phyloP scores from a whole-genome alignment of 352 stramenopile species.

The Globisporangium okanoganense region DNA sequence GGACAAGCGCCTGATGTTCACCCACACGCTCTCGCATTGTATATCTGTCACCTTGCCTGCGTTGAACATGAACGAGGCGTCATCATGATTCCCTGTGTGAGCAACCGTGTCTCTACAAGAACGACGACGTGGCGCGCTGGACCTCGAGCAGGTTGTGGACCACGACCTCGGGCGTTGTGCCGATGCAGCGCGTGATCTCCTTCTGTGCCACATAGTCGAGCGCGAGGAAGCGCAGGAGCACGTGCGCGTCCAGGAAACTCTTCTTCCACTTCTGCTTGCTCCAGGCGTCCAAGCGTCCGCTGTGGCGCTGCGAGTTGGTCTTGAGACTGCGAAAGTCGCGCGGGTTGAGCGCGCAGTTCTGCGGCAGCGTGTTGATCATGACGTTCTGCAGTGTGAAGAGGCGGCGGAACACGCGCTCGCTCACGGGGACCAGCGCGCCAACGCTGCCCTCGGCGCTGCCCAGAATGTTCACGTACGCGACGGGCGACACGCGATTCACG shows the following conservation, averaged over 20 bases:
- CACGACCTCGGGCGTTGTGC: constrained; percentile 85
- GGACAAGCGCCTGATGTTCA: no score
- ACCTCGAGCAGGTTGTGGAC: constrained; percentile 87
- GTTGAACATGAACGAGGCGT: no score
- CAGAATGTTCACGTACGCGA: constrained; percentile 71
- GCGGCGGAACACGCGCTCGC: constrained; percentile 79
- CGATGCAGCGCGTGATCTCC: constrained; percentile 84
- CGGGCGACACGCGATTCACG: constrained; percentile 17
- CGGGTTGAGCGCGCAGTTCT: constrained; percentile 84
- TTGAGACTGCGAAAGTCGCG: constrained; percentile 82
- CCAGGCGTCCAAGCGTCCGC: constrained; percentile 70
- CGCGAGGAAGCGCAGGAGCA: constrained; percentile 78
- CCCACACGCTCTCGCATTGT: no score
- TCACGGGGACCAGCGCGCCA: constrained; percentile 65
- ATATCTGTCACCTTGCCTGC: no score
- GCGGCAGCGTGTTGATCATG: constrained; percentile 86
- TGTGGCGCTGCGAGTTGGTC: constrained; percentile 54
- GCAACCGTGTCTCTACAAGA: constrained; percentile 60
- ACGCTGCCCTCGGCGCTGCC: constrained; percentile 80
- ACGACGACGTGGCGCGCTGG: constrained; percentile 63
- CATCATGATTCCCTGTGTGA: no score
- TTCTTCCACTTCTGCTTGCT: constrained; percentile 90
- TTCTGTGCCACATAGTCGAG: constrained; percentile 88
- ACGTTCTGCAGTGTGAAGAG: constrained; percentile 88
- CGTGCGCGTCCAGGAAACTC: constrained; percentile 76